Conservation (phyloP, 805 yeast genomes). For the Kodamaea restingae region DNA sequence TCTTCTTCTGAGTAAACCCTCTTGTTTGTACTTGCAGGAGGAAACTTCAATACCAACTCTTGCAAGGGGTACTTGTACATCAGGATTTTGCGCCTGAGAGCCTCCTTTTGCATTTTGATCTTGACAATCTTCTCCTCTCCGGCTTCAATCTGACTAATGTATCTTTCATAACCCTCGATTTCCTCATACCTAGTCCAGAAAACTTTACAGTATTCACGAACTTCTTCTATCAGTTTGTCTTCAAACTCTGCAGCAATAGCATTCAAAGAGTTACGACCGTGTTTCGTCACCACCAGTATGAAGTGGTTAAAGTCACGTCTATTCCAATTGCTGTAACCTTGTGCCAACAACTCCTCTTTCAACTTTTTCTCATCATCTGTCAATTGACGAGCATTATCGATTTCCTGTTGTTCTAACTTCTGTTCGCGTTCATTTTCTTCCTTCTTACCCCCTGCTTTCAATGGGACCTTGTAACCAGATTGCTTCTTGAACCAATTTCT, state of each 20-base stretch:
- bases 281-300: slow-evolving; percentile 65
- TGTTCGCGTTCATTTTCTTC: slow-evolving; percentile 36
- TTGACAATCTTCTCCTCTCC: slow-evolving; percentile 83
- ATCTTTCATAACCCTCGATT: slow-evolving; percentile 87
- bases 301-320: slow-evolving; percentile 85
- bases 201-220: slow-evolving; percentile 66
- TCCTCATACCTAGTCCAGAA: slow-evolving; percentile 79
- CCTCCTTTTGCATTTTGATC: slow-evolving; percentile 67
- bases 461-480: slow-evolving; percentile 59
- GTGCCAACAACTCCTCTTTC: slow-evolving; percentile 52
- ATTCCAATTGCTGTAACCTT: slow-evolving; percentile 81
- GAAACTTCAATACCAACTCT: slow-evolving; percentile 66
- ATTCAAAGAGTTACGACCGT: slow-evolving; percentile 72
- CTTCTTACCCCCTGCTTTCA: slow-evolving; percentile 49
- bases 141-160: slow-evolving; percentile 71
- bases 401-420: slow-evolving; percentile 63
- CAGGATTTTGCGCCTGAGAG: slow-evolving; percentile 70
- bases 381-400: slow-evolving; percentile 71
- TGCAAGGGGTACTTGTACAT: slow-evolving; percentile 72
- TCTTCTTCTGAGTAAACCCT: slow-evolving; percentile 78
- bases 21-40: slow-evolving; percentile 65
- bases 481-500: slow-evolving; percentile 70
- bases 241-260: slow-evolving; percentile 77
- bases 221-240: slow-evolving; percentile 76
- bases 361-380: slow-evolving; percentile 75